Conservation (phyloP, 2,329 filamentous ascomycete genomes). For the Penicillium olsonii region DNA sequence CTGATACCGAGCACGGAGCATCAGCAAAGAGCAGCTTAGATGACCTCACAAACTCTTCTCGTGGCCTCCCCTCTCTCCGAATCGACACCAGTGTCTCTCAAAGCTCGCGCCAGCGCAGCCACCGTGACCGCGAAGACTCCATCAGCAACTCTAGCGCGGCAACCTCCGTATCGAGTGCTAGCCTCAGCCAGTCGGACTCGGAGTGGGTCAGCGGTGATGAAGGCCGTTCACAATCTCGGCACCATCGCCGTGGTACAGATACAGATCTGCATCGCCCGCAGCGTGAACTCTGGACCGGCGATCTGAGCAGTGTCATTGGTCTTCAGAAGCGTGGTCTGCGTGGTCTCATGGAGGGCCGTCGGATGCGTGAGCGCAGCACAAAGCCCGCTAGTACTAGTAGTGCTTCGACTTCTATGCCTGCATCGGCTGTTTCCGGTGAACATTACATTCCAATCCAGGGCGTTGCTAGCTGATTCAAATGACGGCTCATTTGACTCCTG, state of each 20-base stretch:
- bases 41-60: slow-evolving; percentile 27
- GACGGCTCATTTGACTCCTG: background rate
- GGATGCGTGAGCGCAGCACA: slow-evolving; percentile 72
- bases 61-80: slow-evolving; percentile 38
- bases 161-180: slow-evolving; percentile 42
- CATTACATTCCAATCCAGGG: slow-evolving; percentile 18
- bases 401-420: slow-evolving; percentile 19
- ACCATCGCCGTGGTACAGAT: slow-evolving; percentile 42
- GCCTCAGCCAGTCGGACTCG: slow-evolving; percentile 41
- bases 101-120: slow-evolving; percentile 23
- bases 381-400: slow-evolving; percentile 31
- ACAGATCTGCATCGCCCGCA: slow-evolving; percentile 34
- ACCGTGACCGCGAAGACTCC: slow-evolving; percentile 41
- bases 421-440: slow-evolving; percentile 17
- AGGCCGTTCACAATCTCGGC: slow-evolving; percentile 37
- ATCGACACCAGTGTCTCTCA: slow-evolving; percentile 42
- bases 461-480: slow-evolving; percentile 14
- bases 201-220: slow-evolving; percentile 31
- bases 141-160: slow-evolving; percentile 40
- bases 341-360: slow-evolving; percentile 89
- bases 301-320: slow-evolving; percentile 83
- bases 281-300: slow-evolving; percentile 71
- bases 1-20: slow-evolving; percentile 39
- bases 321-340: slow-evolving; percentile 90
- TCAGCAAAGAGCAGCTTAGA: slow-evolving; percentile 32